phyloP scores from a whole-genome alignment of 139 green algal genomes.

The Volvox reticuliferus region DNA sequence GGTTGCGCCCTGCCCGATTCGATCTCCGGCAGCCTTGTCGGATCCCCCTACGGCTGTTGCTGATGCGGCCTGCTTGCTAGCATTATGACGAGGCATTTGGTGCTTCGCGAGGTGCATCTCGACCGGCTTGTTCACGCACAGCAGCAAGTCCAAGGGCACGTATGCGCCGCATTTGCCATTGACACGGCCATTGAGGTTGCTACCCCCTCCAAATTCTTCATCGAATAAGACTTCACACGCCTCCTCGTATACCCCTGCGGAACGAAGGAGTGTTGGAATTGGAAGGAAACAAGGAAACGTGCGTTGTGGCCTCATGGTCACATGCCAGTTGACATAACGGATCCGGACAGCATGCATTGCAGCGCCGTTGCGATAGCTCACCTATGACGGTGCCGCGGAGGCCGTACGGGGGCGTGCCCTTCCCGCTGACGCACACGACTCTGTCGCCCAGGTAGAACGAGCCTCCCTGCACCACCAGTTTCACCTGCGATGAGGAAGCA shows the following conservation, averaged over 20 bases:
- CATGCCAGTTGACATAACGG: too few species aligned
- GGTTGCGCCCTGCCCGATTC: neutral
- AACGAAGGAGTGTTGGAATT: neutral
- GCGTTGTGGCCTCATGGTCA: too few species aligned
- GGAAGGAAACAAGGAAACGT: too few species aligned
- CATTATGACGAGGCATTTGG: constrained; percentile 16
- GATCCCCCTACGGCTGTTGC: neutral
- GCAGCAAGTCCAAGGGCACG: constrained; percentile 60
- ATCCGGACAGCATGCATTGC: too few species aligned
- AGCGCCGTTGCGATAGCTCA: neutral
- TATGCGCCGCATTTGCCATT: constrained; percentile 53
- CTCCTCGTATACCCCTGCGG: constrained; percentile 72
- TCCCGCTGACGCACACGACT: constrained; percentile 69
- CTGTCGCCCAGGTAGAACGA: constrained; percentile 89
- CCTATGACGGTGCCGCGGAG: constrained; percentile 70
- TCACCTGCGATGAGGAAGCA: constrained; percentile 35
- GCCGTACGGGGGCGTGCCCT: constrained; percentile 82
- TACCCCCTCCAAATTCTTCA: constrained; percentile 66
- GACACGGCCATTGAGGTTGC: constrained; percentile 52
- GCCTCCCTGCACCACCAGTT: constrained; percentile 73
- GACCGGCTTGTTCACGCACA: constrained; percentile 54
- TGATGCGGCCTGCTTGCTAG: neutral
- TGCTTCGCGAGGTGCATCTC: constrained; percentile 24
- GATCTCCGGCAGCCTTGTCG: neutral
- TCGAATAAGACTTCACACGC: constrained; percentile 85